A percentile compares a stretch with the other conserved stretches of the same genome.
Conservation (phyloP, 2,329 filamentous ascomycete genomes). For the Cordyceps cicadae region DNA sequence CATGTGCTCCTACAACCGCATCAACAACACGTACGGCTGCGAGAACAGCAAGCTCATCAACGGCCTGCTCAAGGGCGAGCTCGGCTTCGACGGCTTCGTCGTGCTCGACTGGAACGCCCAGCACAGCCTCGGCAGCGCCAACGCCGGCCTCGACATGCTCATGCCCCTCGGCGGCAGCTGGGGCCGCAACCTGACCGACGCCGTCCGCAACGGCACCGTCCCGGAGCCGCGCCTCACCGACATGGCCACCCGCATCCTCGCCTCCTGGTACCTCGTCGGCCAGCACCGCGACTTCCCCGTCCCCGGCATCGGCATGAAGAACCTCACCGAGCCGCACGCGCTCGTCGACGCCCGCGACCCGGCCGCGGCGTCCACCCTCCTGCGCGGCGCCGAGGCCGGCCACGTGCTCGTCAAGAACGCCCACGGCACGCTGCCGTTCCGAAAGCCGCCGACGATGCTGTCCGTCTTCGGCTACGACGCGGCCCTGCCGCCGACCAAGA, state of each 20-base stretch:
- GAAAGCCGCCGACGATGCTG: slow-evolving; percentile 45
- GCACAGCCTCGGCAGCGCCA: slow-evolving; percentile 47
- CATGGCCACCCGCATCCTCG: slow-evolving; percentile 65
- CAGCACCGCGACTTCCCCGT: slow-evolving; percentile 35
- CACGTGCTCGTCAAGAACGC: slow-evolving; percentile 74
- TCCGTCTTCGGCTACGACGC: slow-evolving; percentile 60
- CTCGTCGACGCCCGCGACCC: slow-evolving; percentile 42
- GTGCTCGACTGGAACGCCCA: slow-evolving; percentile 63
- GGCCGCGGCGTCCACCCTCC: slow-evolving; percentile 32
- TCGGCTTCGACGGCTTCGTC: slow-evolving; percentile 62
- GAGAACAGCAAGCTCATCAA: slow-evolving; percentile 65
- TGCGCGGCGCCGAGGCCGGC: slow-evolving; percentile 49
- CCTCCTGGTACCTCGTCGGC: slow-evolving; percentile 49
- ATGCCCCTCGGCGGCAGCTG: slow-evolving; percentile 50
- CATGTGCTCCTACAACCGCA: slow-evolving; percentile 64
- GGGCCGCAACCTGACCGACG: slow-evolving; percentile 62
- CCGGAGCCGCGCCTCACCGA: slow-evolving; percentile 64
- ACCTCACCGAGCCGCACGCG: slow-evolving; percentile 41
- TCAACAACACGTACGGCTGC: slow-evolving; percentile 67
- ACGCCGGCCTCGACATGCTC: slow-evolving; percentile 60
- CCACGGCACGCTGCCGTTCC: slow-evolving; percentile 53
- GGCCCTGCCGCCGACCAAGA: slow-evolving; percentile 36
- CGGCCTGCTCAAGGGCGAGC: slow-evolving; percentile 54
- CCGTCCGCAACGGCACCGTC: slow-evolving; percentile 69
- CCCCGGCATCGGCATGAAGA: slow-evolving; percentile 50